These are phyloP conservation scores for Mycena galopus DNA, from an alignment of 768 basidiomycete genomes.

Conservation along the genomic window DNA sequence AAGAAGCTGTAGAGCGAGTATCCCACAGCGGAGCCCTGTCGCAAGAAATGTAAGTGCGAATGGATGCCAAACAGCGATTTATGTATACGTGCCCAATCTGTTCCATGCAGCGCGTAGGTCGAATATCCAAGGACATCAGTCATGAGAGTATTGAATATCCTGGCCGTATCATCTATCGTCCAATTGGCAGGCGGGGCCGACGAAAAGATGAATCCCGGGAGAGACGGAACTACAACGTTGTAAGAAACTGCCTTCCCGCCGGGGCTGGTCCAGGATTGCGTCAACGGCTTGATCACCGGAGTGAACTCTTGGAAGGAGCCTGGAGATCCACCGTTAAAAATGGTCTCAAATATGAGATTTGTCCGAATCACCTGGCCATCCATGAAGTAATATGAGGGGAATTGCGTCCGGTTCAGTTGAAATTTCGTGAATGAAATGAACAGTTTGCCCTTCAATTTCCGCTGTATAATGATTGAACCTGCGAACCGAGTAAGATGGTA, in stretches of 20 bases:
- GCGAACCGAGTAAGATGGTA: too few relatives aligned
- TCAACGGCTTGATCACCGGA: slow-evolving; percentile 17
- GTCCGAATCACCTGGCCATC: slow-evolving; percentile 16
- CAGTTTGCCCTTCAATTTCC: slow-evolving; percentile 30
- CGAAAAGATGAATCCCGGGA: slow-evolving; percentile 40
- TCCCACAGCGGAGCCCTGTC: slow-evolving; percentile 2
- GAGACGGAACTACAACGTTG: slow-evolving; percentile 22
- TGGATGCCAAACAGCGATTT: neutral
- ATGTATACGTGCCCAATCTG: slow-evolving; percentile 39
- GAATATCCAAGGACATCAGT: slow-evolving; percentile 41
- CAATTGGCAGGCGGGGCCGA: slow-evolving; percentile 33
- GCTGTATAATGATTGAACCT: slow-evolving; percentile 33
- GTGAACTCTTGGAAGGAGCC: slow-evolving; percentile 24
- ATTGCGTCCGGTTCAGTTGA: slow-evolving; percentile 13
- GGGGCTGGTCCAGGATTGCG: slow-evolving; percentile 1
- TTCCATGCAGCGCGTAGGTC: slow-evolving; percentile 38
- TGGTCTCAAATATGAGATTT: too few relatives aligned
- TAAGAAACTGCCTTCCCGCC: slow-evolving; percentile 8
- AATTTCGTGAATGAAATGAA: slow-evolving; percentile 29
- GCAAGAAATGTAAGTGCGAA: neutral
- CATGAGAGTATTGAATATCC: slow-evolving; percentile 44
- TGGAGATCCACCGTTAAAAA: neutral
- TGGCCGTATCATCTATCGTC: slow-evolving; percentile 41
- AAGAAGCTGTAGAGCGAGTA: neutral
- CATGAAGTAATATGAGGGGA: slow-evolving; percentile 24